Evolutionary conservation across 306 rosid genomes (phyloP), one percentile per base, ranked within the genome.

Genomic region (Pyrus pyrifolia): DNA sequence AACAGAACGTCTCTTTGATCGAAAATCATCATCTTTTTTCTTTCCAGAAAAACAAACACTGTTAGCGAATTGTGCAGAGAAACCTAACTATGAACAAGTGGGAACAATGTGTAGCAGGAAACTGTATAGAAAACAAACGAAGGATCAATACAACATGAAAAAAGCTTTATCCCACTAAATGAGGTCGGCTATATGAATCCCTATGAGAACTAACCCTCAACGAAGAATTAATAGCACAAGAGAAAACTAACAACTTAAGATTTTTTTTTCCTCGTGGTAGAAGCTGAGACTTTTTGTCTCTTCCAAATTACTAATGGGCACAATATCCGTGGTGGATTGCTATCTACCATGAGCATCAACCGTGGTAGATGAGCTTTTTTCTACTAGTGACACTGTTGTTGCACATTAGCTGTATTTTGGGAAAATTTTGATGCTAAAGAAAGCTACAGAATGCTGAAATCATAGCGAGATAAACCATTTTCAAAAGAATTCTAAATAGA

Each of bases 41-140:
- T 78, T 79, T 25, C 35, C 57, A 25, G 25, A 68, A 35, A 35
- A 35, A 6, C 40, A 35, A 5, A 35, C 40, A 42, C 75, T 87
- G 19, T 80, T 74, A 40, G 55, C 30, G 51, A 88, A 90, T 67
- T 83, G 92, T 22, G 86, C 90, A 77, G 92, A 92, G 75, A 92
- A 95, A 27, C 90, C 92, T 25, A 87, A 85, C 97, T 91, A 75
- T 83, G 89, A 67, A 95, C 87, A 22, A 92, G 90, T 0, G n/a
- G 97, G 68, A 95, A 92, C 71, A 88, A 74, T 4, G 97, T 90
- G 81, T 92, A 90, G 90, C 98, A 92, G 15, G 97, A 92, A 30
- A 87, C 97, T 95, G 93, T 86, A 85, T n/a, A 35, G 31, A 23
- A 42, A 51, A 64, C 67, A 35, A 58, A 4, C 30, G 2, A 15